Conservation (phyloP, 352 stramenopile species). For the Globisporangium orthogonon region DNA sequence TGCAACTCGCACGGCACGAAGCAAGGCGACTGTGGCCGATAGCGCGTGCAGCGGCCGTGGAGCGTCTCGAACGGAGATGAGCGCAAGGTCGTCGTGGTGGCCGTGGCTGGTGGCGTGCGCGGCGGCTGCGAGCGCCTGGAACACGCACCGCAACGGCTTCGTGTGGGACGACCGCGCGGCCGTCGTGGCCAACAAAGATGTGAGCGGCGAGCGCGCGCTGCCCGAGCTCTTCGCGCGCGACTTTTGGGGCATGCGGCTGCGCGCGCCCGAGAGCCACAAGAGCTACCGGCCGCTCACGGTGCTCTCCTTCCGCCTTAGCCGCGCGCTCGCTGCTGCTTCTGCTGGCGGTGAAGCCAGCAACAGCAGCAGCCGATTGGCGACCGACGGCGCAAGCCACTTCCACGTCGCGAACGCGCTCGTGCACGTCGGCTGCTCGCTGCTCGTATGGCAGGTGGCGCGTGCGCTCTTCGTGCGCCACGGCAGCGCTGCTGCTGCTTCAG, state of each 20-base stretch:
- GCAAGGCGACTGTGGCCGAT: too few species aligned
- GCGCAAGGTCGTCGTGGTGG: background rate
- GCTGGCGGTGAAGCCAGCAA: background rate
- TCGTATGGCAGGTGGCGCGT: slow-evolving; percentile 44
- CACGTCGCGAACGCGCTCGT: slow-evolving; percentile 67
- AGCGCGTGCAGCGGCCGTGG: too few species aligned
- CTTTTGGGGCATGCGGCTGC: slow-evolving; percentile 79
- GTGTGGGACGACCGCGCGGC: slow-evolving; percentile 86
- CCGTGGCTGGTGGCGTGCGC: slow-evolving; percentile 16
- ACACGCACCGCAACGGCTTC: slow-evolving; percentile 51
- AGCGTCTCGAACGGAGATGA: too few species aligned
- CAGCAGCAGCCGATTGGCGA: slow-evolving; percentile 7
- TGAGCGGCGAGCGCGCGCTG: slow-evolving; percentile 20
- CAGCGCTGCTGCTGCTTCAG: background rate
- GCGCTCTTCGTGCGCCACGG: slow-evolving; percentile 21
- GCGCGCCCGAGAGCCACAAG: slow-evolving; percentile 53
- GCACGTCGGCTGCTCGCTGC: slow-evolving; percentile 46
- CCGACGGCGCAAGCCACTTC: slow-evolving; percentile 21
- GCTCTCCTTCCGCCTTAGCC: slow-evolving; percentile 54
- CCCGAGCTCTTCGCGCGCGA: slow-evolving; percentile 54
- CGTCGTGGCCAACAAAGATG: slow-evolving; percentile 47
- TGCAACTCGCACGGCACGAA: too few species aligned
- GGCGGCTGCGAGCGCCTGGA: slow-evolving; percentile 31
- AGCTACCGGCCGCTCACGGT: slow-evolving; percentile 79
- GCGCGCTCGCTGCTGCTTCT: slow-evolving; percentile 19